Percentiles rank a stretch among this genome's conserved stretches.
phyloP scores from a whole-genome alignment of 2,329 filamentous ascomycete species.

The Aaosphaeria pasadenensis region DNA sequence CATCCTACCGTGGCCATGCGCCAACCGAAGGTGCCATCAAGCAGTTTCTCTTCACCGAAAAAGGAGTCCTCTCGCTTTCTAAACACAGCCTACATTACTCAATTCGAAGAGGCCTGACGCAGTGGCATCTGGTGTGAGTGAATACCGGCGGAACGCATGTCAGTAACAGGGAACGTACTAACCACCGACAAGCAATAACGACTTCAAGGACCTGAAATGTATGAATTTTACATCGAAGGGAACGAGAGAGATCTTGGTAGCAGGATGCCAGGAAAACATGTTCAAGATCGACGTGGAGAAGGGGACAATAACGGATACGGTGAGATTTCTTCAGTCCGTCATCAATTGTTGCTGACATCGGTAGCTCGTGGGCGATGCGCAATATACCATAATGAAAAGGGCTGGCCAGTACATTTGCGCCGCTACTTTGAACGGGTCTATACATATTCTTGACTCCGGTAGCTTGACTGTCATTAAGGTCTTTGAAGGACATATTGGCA shows the following conservation, averaged over 20 bases:
- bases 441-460: slow-evolving; percentile 81
- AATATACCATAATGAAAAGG: slow-evolving; percentile 90
- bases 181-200: slow-evolving; percentile 53
- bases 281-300: slow-evolving; percentile 68
- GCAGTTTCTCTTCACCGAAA: slow-evolving; percentile 88
- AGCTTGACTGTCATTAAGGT: slow-evolving; percentile 76
- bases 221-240: slow-evolving; percentile 94
- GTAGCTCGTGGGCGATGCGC: slow-evolving; percentile 66
- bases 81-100: slow-evolving; percentile 84
- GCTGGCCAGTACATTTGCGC: slow-evolving; percentile 85
- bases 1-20: slow-evolving; percentile 79
- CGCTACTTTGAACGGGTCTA: slow-evolving; percentile 75
- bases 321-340: slow-evolving; percentile 9
- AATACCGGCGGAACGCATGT: neutral
- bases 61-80: slow-evolving; percentile 83
- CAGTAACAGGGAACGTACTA: neutral
- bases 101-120: slow-evolving; percentile 72
- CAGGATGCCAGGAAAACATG: slow-evolving; percentile 83
- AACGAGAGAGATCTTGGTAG: slow-evolving; percentile 78
- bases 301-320: slow-evolving; percentile 43
- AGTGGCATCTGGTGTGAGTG: slow-evolving; percentile 81
- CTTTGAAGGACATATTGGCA: slow-evolving; percentile 86
- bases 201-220: slow-evolving; percentile 84
- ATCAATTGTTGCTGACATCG: slow-evolving; percentile 25
- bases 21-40: slow-evolving; percentile 73